Evolutionary conservation across 2,329 filamentous ascomycete genomes (phyloP).

Genomic region (Colletotrichum theobromicola): DNA sequence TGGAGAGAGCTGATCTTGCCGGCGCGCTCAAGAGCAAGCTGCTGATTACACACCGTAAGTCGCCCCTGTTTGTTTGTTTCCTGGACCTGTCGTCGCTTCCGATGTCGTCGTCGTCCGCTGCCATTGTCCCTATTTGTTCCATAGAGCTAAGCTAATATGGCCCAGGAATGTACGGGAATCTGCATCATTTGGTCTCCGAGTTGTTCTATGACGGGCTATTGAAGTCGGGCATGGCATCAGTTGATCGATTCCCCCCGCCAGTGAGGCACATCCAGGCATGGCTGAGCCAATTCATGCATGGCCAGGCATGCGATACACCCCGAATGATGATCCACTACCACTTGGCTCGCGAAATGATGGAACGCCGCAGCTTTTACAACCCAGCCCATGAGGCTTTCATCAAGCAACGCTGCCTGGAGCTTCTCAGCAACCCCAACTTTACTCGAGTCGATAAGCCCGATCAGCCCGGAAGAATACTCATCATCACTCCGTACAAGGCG

Average conservation of each 20-base stretch:
- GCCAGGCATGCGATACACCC: slow-evolving; percentile 33
- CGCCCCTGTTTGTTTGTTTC: not conserved
- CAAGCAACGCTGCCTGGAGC: slow-evolving; percentile 31
- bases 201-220: slow-evolving; percentile 47
- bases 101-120: not conserved
- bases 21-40: slow-evolving; percentile 37
- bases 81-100: not conserved
- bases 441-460: slow-evolving; percentile 26
- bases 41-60: slow-evolving; percentile 39
- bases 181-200: slow-evolving; percentile 45
- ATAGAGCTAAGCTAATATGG: not conserved
- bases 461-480: slow-evolving; percentile 42
- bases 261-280: slow-evolving; percentile 32
- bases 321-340: slow-evolving; percentile 39
- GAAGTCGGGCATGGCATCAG: slow-evolving; percentile 32
- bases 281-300: slow-evolving; percentile 30
- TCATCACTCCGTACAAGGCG: slow-evolving; percentile 48
- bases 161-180: slow-evolving; percentile 33
- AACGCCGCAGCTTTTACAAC: slow-evolving; percentile 45
- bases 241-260: slow-evolving; percentile 30
- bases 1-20: slow-evolving; percentile 40
- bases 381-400: slow-evolving; percentile 41
- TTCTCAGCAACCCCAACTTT: slow-evolving; percentile 38
- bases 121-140: not conserved
- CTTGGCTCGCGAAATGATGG: slow-evolving; percentile 28